Evolutionary conservation across 768 basidiomycete genomes (phyloP).

Genomic region (Termitomyces sp.): DNA sequence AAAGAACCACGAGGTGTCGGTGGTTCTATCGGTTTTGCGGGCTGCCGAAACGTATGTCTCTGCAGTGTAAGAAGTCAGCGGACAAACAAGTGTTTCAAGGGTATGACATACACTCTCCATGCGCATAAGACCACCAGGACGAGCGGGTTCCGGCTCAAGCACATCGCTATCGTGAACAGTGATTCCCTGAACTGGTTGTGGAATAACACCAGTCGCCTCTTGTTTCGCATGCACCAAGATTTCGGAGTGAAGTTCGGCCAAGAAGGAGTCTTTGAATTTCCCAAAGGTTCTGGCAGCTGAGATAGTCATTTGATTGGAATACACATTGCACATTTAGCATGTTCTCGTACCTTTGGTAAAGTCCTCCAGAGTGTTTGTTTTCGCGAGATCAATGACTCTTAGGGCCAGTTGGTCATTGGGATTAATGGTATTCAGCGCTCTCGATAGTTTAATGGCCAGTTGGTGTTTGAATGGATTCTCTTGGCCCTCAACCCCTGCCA

Average conservation of each 20-base stretch:
- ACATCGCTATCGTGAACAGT: constrained; percentile 78
- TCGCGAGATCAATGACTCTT: constrained; percentile 78
- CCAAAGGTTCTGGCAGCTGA: constrained; percentile 79
- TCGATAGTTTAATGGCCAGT: constrained; percentile 74
- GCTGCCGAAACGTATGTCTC: constrained; percentile 81
- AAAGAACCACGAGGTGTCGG: constrained; percentile 76
- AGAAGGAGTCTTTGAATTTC: constrained; percentile 77
- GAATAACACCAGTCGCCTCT: constrained; percentile 49
- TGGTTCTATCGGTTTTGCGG: constrained; percentile 68
- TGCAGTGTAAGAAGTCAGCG: constrained; percentile 22
- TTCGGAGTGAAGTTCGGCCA: constrained; percentile 76
- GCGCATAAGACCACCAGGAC: constrained; percentile 76
- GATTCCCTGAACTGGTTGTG: constrained; percentile 70
- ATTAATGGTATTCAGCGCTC: constrained; percentile 75
- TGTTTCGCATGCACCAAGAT: constrained; percentile 70
- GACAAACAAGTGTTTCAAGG: neutral
- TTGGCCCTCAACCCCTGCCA: neutral
- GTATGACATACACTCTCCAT: constrained; percentile 51
- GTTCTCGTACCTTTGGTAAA: constrained; percentile 62
- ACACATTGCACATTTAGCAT: neutral
- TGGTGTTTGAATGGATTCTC: constrained; percentile 57
- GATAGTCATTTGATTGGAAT: neutral
- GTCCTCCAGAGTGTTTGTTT: constrained; percentile 55
- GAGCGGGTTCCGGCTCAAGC: constrained; percentile 72
- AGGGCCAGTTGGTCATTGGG: constrained; percentile 82